Conservation (phyloP, 331 rosid genomes). For the Prunus yedoensis region DNA sequence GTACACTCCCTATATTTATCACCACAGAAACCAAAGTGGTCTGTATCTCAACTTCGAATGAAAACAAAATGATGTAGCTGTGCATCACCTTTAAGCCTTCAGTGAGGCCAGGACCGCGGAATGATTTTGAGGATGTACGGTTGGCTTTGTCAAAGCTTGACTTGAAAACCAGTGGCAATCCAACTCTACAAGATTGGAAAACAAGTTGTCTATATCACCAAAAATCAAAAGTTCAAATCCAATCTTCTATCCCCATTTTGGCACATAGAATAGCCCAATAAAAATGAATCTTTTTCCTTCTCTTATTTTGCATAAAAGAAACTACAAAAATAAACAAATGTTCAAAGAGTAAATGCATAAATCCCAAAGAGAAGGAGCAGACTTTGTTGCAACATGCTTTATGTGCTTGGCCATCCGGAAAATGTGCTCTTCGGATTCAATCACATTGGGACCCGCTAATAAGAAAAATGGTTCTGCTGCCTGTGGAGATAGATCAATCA, state of each 20-base stretch:
- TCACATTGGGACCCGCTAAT: conserved; percentile 89
- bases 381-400: conserved; percentile 69
- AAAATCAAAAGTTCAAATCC: neutral
- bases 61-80: conserved; percentile 11
- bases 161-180: conserved; percentile 89
- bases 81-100: conserved; percentile 80
- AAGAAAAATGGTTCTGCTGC: conserved; percentile 80
- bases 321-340: neutral
- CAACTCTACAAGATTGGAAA: conserved; percentile 58
- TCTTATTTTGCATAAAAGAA: neutral
- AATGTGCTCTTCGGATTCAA: conserved; percentile 89
- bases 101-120: conserved; percentile 90
- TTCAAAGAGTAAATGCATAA: neutral
- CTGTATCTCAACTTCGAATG: neutral
- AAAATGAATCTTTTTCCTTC: neutral
- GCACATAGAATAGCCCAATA: neutral
- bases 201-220: conserved; percentile 13
- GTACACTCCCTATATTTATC: neutral
- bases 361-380: conserved; percentile 24
- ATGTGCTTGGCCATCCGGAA: conserved; percentile 74
- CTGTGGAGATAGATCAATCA: conserved; percentile 40
- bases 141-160: conserved; percentile 98
- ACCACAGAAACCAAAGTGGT: neutral
- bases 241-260: neutral
- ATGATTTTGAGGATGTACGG: conserved; percentile 92